Conservation (phyloP, 176 grass and related monocot species). For the Oryza meyeriana region DNA sequence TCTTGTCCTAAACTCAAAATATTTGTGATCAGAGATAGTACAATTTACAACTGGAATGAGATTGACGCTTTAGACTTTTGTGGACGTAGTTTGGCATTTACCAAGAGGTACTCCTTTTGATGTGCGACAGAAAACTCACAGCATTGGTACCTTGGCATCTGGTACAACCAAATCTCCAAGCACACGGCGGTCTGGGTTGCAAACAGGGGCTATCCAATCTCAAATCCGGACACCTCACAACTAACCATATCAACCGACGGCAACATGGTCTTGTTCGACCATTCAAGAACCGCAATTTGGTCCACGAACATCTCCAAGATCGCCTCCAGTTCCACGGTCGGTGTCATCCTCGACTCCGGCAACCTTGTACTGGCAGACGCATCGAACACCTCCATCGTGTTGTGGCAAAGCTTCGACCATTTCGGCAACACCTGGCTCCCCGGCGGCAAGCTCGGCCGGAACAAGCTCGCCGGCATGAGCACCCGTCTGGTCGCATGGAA, state of each 20-base stretch:
- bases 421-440: not conserved
- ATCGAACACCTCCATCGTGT: not conserved
- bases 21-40: too few relatives aligned
- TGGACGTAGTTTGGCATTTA: too few relatives aligned
- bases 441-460: not conserved
- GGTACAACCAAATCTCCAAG: not conserved
- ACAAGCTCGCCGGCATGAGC: not conserved
- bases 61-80: too few relatives aligned
- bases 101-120: too few relatives aligned
- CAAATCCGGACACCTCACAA: too few relatives aligned
- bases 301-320: not conserved
- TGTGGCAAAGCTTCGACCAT: not conserved
- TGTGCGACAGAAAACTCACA: not conserved
- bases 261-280: not conserved
- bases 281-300: not conserved
- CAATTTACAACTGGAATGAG: too few relatives aligned
- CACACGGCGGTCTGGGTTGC: not conserved
- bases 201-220: not conserved
- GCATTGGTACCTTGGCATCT: not conserved
- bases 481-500: not conserved
- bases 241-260: not conserved
- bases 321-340: not conserved
- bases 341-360: not conserved
- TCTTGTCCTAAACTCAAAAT: too few relatives aligned
- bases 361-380: not conserved